Conservation (phyloP, 371 early-diverging fungal genomes). For the Rhizopus delemar region DNA sequence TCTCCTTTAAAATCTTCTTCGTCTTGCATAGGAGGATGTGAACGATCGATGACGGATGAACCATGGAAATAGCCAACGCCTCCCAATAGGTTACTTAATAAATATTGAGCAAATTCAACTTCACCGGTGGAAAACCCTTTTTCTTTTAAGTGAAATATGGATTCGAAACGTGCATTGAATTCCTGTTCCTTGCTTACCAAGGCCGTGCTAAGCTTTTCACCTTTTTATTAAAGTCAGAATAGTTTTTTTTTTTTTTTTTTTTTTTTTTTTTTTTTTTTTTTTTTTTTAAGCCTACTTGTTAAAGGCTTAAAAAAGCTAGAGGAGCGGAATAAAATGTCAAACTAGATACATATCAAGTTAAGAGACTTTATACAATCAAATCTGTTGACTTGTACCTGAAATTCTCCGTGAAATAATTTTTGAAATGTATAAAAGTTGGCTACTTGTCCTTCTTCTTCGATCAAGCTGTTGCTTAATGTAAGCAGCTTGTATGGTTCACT, state of each 20-base stretch:
- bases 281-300: slow-evolving; percentile 37
- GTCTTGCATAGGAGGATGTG: slow-evolving; percentile 45
- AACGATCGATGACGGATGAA: slow-evolving; percentile 50
- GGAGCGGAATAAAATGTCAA: slow-evolving; percentile 63
- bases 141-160: slow-evolving; percentile 63
- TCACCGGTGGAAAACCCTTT: slow-evolving; percentile 66
- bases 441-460: slow-evolving; percentile 39
- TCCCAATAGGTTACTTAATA: slow-evolving; percentile 85
- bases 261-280: too few relatives aligned
- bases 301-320: slow-evolving; percentile 32
- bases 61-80: slow-evolving; percentile 83
- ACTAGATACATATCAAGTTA: slow-evolving; percentile 33
- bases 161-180: slow-evolving; percentile 80
- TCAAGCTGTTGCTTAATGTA: slow-evolving; percentile 36
- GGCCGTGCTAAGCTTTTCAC: slow-evolving; percentile 25
- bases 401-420: slow-evolving; percentile 56
- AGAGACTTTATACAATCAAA: too few relatives aligned
- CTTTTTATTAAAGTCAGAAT: slow-evolving; percentile 14
- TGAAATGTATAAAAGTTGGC: slow-evolving; percentile 61
- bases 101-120: slow-evolving; percentile 71
- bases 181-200: slow-evolving; percentile 27
- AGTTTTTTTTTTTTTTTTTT: too few relatives aligned
- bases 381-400: slow-evolving; percentile 48
- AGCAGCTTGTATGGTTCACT: slow-evolving; percentile 35
- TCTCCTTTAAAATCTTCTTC: slow-evolving; percentile 60